Base-by-base conservation (phyloP, 2,329 filamentous ascomycete species). In the Beauveria brongniartii region DNA sequence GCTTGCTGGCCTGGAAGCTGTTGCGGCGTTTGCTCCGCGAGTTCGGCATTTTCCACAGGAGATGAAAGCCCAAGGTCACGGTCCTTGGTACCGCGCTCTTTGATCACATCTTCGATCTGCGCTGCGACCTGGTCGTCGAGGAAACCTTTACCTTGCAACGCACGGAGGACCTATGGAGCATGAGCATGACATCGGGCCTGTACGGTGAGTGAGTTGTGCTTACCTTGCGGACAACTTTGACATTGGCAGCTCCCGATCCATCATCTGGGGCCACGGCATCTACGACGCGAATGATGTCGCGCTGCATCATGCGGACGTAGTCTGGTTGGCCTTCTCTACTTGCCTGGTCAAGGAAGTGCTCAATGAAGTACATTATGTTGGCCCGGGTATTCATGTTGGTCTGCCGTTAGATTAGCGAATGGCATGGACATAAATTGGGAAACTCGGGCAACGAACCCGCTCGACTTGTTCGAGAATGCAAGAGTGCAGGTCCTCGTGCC, bases 281-380 rank as follows among this genome's bases (percentile, higher is more conserved):
- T 18, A 99, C 91, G 9, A 99, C 89, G 10, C 90, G 83, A 40
- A 95, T 81, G 46, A 99, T 96, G 71, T 99, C 94, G 52, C 92
- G 82, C 74, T 96, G 90, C 76, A 99, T 90, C 91, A 97, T 97
- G 56, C 89, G 85, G 30, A 97, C 86, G 70, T 96, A 99, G 64
- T 91, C 87, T 58, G 83, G 77, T 67, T 94, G 87, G 64, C 86
- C 84, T 66, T 91, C 90, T 66, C 86, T 89, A 64, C 85, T 82
- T 24, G 91, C 90, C 75, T 91, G 82, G 71, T 97, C 93, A 71
- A 95, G 90, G 67, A 99, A 90, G 67, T 93, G 89, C 70, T 97
- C 93, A 70, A 99, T 89, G 75, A 99, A 99, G 76, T 96, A 99
- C 89, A 99, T 96, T 73, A 99, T 97, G 72, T 99, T 99, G 62